phyloP scores from a whole-genome alignment of 2,329 filamentous ascomycete genomes.

The Cercospora janseana region DNA sequence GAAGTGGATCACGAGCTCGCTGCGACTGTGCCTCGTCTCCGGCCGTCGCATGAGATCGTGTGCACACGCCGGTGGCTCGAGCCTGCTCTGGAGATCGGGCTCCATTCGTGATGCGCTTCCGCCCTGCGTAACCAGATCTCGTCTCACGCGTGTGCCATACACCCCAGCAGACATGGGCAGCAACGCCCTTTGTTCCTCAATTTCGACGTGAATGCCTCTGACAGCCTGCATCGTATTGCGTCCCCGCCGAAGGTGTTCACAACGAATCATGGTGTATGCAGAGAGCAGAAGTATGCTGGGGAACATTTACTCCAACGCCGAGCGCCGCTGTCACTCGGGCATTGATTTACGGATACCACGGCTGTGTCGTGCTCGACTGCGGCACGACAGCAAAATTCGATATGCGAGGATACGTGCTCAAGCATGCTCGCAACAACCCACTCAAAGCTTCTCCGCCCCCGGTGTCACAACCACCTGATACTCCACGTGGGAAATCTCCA shows the following conservation, averaged over 20 bases:
- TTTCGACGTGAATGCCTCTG: too few relatives aligned
- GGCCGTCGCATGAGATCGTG: not conserved
- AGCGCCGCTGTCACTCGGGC: too few relatives aligned
- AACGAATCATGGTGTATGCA: not conserved
- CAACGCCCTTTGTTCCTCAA: not conserved
- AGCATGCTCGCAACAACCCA: not conserved
- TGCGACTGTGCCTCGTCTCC: not conserved
- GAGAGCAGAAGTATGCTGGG: not conserved
- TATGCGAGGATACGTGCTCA: not conserved
- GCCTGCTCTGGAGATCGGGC: not conserved
- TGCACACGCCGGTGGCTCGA: not conserved
- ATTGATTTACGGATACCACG: too few relatives aligned
- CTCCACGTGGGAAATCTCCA: not conserved
- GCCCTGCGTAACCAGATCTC: too few relatives aligned
- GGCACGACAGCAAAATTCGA: too few relatives aligned
- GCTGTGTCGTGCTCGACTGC: too few relatives aligned
- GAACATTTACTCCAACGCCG: too few relatives aligned
- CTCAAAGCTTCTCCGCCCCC: not conserved
- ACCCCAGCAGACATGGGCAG: not conserved
- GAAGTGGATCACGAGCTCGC: slow-evolving; percentile 4
- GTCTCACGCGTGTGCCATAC: too few relatives aligned
- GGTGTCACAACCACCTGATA: not conserved
- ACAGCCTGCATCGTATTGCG: not conserved
- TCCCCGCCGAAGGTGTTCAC: not conserved
- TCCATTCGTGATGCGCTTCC: not conserved